phyloP scores from a whole-genome alignment of 345 rosid species.

The Abelmoschus esculentus region DNA sequence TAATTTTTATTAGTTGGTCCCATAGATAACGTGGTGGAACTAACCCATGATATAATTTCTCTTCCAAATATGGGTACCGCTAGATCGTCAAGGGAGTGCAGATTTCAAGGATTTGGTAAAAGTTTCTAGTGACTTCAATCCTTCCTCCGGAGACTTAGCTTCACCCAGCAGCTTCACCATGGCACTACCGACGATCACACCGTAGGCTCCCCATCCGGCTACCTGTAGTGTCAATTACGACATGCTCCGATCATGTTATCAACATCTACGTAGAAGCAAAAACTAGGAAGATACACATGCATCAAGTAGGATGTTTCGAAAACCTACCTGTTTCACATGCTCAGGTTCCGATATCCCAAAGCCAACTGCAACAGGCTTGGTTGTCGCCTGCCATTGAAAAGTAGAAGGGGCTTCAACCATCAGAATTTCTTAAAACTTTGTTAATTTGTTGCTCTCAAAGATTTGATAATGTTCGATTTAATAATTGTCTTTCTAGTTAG shows the following conservation, averaged over 20 bases:
- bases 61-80: no score
- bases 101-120: no score
- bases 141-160: constrained; percentile 67
- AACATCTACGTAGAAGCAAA: neutral
- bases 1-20: no score
- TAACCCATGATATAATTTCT: no score
- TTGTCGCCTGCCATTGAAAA: neutral
- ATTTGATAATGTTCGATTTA: neutral
- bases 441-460: neutral
- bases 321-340: constrained; percentile 67
- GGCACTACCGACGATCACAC: constrained; percentile 82
- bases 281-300: neutral
- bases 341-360: constrained; percentile 80
- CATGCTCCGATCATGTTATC: neutral
- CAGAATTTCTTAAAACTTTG: neutral
- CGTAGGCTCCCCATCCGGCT: constrained; percentile 82
- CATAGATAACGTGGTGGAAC: no score
- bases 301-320: neutral
- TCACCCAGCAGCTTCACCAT: constrained; percentile 68
- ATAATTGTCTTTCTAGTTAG: neutral
- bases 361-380: constrained; percentile 72
- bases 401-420: neutral
- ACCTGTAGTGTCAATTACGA: constrained; percentile 39
- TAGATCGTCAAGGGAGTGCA: no score
- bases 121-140: constrained; percentile 16